Base-by-base conservation (phyloP, 768 basidiomycete genomes). In the Kwoniella pini region DNA sequence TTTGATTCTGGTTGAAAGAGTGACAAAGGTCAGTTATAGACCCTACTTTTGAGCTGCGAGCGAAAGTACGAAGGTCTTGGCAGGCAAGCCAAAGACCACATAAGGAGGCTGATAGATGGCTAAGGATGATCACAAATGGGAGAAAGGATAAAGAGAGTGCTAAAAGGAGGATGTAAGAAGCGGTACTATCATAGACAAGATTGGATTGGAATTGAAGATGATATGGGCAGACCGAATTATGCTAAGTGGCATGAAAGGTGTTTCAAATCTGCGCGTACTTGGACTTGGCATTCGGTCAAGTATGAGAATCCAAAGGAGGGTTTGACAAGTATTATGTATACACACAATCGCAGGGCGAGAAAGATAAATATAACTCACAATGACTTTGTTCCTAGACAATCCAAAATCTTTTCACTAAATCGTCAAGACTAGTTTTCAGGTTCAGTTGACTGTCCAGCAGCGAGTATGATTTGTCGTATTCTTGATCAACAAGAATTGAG, bases 371-470 rank as follows among this genome's bases (percentile, higher is more conserved):
- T 15, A 42, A 53, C 48, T 50, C 48, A 50, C 48, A 11, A 46
- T 46, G 7, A 10, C 24, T 6, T 17, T 5, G 40, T 42, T 11
- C 40, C 44, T 46, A 46, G 9, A 26, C 9, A 7, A 5, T 46
- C 44, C 44, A 50, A n/a, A 10, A 31, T 17, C 48, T 30, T 31
- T n/a, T 19, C n/a, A 13, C 19, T 17, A 42, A 19, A 42, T 42
- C 40, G 11, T 50, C 48, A 17, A 50, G 45, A 26, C 21, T 48
- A 19, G 7, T 12, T 30, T 50, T 44, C 6, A 48, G 30, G 6
- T 50, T 46, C 15, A 42, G 22, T 54, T 54, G 52, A 43, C 53
- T 54, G 53, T 43, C 53, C 53, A 54, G 53, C 53, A 54, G 53
- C n/a, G 52, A 15, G 11, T 39, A 42, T 10, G 6, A 17, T 7